Percentiles rank a stretch among this genome's conserved stretches.
Evolutionary conservation across 768 basidiomycete species (phyloP).

Genomic region (Daedaleopsis sinensis): DNA sequence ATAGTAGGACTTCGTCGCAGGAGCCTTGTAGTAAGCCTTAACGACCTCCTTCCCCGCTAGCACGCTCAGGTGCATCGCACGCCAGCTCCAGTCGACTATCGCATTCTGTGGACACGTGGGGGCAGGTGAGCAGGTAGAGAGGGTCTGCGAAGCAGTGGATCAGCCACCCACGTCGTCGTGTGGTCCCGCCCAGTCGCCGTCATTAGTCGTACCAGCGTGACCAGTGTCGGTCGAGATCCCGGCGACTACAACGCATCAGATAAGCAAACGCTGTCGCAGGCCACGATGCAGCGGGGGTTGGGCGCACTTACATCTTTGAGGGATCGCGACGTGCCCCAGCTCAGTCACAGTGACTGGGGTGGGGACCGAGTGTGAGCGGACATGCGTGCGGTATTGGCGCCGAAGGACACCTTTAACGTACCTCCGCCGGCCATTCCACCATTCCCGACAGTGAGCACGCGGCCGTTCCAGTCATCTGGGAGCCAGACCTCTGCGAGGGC

Average conservation of each 20-base stretch:
- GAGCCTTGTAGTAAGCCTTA: constrained; percentile 27
- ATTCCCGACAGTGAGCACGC: constrained; percentile 33
- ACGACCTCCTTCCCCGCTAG: constrained; percentile 33
- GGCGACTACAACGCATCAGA: constrained; percentile 19
- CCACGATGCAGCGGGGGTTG: not conserved
- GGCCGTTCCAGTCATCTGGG: constrained; percentile 34
- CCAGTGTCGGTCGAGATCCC: constrained; percentile 31
- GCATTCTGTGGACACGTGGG: constrained; percentile 22
- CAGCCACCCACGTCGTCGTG: constrained; percentile 24
- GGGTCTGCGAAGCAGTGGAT: not conserved
- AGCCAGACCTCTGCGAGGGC: constrained; percentile 33
- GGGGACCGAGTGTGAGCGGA: not conserved
- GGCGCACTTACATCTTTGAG: constrained; percentile 27
- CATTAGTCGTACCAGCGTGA: constrained; percentile 16
- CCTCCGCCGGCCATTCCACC: constrained; percentile 33
- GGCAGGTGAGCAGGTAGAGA: not conserved
- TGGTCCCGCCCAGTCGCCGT: constrained; percentile 27
- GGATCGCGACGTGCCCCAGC: constrained; percentile 25
- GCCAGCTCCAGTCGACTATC: constrained; percentile 33
- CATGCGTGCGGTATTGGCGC: no score
- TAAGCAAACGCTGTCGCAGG: not conserved
- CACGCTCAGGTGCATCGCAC: constrained; percentile 32
- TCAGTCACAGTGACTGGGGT: constrained; percentile 25
- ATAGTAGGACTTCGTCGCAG: constrained; percentile 31
- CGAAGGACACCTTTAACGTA: constrained; percentile 5